Evolutionary conservation across 2,329 filamentous ascomycete species (phyloP), one percentile per base, ranked within the genome.

Genomic region (Sclerotinia glacialis): DNA sequence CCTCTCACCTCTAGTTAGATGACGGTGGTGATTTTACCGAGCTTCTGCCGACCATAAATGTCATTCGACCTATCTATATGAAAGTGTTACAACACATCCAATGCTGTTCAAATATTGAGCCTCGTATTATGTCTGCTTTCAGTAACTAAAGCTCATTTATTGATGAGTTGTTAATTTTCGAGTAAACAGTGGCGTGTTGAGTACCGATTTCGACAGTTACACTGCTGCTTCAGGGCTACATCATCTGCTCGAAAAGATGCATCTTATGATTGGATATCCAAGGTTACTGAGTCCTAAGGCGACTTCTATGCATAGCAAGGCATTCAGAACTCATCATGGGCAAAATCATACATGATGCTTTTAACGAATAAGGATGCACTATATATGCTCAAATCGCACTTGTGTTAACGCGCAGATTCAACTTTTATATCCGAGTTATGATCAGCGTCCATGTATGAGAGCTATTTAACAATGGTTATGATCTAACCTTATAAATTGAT

Each of bases 21-120:
- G 64, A 61, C 54, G 64, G 60, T 65, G 64, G 31, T 49, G 34
- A n/a, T 49, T 61, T 49, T 49, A 31, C 64, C 64, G 64, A 65
- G 64, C 26, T 59, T 65, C 47, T 60, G 21, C 34, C 44, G 44
- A 60, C 5, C 16, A 37, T 18, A 26, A 42, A 52, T 37, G 18
- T 21, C 54, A 55, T 42, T 59, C 16, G 40, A 7, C 55, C 23
- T n/a, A 46, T 37, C 2, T 18, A 14, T 34, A 44, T 8, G n/a
- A n/a, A 28, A 26, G 26, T 28, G 31, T 46, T 28, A 23, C 34
- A n/a, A 44, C 40, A 18, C 12, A 37, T 12, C 28, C 34, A 40
- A 34, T 7, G 28, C 14, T 12, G 7, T 26, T 37, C 21, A 31
- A 46, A 59, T 46, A 23, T 9, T 28, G 7, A n/a, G 34, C 26